Evolutionary conservation across 148 eudicot genomes (phyloP).

Genomic region (Vaccinium macrocarpon): DNA sequence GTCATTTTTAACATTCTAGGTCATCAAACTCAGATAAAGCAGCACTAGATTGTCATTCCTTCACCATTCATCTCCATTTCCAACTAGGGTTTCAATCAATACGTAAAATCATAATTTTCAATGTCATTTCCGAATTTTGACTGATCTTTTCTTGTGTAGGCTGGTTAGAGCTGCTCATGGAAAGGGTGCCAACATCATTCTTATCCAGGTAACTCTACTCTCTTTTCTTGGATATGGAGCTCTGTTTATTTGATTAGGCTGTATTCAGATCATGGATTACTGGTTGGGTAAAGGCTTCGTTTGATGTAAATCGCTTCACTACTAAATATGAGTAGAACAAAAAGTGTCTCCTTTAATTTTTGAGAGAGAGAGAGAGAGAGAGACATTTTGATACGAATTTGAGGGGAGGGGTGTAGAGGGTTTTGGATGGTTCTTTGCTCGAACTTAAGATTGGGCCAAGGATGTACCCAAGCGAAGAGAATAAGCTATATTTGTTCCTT

Average conservation of each 20-base stretch:
- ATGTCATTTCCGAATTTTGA: background rate
- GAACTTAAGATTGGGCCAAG: background rate
- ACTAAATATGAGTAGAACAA: no score
- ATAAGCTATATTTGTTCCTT: background rate
- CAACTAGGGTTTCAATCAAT: background rate
- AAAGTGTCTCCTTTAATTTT: no score
- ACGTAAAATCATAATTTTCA: background rate
- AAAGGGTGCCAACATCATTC: conserved; percentile 70
- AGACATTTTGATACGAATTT: no score
- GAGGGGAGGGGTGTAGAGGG: no score
- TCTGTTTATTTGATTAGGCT: background rate
- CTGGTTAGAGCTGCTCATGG: conserved; percentile 72
- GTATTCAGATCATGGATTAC: background rate
- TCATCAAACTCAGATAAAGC: background rate
- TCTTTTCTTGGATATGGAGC: background rate
- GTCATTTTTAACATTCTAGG: background rate
- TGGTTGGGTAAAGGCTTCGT: no score
- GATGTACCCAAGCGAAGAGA: background rate
- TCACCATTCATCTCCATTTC: background rate
- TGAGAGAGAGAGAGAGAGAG: no score
- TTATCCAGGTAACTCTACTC: conserved; percentile 61
- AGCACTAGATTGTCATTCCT: background rate
- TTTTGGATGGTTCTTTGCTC: background rate
- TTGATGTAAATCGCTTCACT: no score
- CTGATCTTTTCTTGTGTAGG: conserved; percentile 39